Conservation (phyloP, 768 basidiomycete genomes). For the Pleurotus eryngii region DNA sequence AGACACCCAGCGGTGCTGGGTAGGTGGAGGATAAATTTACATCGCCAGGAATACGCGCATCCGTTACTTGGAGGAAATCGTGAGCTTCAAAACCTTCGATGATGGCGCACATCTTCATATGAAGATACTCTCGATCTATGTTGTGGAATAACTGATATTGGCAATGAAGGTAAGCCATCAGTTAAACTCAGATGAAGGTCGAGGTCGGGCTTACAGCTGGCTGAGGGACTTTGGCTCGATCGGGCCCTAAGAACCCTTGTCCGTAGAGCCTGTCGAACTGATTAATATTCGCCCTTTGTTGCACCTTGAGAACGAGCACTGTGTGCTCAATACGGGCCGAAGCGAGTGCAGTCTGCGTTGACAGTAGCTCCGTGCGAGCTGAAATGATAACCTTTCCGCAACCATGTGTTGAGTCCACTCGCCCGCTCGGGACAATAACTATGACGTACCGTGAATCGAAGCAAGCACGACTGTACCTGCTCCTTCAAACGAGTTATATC, state of each 20-base stretch:
- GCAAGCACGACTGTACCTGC: neutral
- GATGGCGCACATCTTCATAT: neutral
- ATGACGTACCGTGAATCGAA: neutral
- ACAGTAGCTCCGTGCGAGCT: neutral
- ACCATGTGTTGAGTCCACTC: no score
- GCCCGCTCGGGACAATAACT: neutral
- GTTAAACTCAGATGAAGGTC: neutral
- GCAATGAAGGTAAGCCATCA: neutral
- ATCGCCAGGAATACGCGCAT: neutral
- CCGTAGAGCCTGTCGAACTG: neutral
- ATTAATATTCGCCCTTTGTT: neutral
- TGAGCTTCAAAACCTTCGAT: neutral
- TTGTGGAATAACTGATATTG: neutral
- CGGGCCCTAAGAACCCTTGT: neutral
- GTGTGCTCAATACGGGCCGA: neutral
- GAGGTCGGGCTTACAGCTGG: neutral
- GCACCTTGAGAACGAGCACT: neutral
- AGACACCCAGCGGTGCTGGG: neutral
- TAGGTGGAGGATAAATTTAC: neutral
- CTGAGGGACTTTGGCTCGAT: neutral
- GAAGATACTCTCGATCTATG: neutral
- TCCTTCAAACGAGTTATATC: neutral
- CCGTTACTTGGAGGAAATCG: neutral
- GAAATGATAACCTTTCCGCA: neutral
- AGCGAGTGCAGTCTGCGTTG: neutral